Evolutionary conservation across 495 filamentous ascomycete species (phyloP), one percentile per base, ranked within the genome.

Genomic region (Platismatia glauca): DNA sequence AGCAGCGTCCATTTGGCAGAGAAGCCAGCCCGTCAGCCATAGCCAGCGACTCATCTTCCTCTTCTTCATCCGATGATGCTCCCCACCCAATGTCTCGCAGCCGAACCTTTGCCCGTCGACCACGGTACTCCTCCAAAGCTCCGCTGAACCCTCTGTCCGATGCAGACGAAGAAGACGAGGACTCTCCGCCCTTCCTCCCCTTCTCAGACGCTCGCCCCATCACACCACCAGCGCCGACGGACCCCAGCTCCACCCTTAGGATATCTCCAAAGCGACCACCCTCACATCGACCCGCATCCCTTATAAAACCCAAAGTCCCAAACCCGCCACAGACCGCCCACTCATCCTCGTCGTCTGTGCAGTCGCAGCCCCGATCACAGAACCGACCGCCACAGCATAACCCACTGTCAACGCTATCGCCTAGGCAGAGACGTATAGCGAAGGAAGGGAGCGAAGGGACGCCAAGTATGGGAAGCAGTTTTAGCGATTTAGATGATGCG

Each of bases 401-500:
- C 57, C 83, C 87, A 0, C 79, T 81, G 33, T 79, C 85, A 22
- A 75, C 80, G 0, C 75, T 80, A 20, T 87, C 82, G 67, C 82
- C 83, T 3, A 76, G 76, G 18, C 75, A 73, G 44, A 70, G 72
- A 29, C 82, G 81, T 58, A 75, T 79, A 15, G 81, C 78, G 35
- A 81, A 77, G 18, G 79, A 83, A 58, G 87, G 90, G 8, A 95
- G 90, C 67, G 91, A 95, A 64, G 91, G 86, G 4, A 91, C 89
- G 3, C 94, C 91, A 0, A 98, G 95, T 67, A 97, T 97, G 89
- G 91, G 93, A 1, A 96, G 91, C 70, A 96, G 92, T 71, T 98
- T 95, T 70, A 96, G 92, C 73, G 94, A 98, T 76, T 78, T 98
- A 34, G 95, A 97, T 73, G 93, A 97, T 78, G 84, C 93, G 11